Evolutionary conservation across 805 yeast species (phyloP).

Genomic region (Cyberlindnera subsufficiens): DNA sequence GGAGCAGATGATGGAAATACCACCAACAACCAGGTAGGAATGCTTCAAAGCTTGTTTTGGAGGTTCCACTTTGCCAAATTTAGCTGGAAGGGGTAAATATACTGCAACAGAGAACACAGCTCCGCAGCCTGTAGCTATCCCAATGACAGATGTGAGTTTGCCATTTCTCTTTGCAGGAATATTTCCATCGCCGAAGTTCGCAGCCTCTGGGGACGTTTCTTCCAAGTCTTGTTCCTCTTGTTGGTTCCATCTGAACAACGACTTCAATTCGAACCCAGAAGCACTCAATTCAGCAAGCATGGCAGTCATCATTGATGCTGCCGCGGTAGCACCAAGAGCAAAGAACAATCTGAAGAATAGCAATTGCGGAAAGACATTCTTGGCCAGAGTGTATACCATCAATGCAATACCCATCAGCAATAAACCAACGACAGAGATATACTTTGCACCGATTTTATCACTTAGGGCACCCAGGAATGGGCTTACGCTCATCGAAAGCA

Average conservation of each 20-base stretch:
- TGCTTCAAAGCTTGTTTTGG: constrained; percentile 40
- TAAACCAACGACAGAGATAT: constrained; percentile 44
- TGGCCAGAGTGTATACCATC: constrained; percentile 42
- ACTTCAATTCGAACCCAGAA: constrained; percentile 33
- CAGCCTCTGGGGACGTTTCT: constrained; percentile 5
- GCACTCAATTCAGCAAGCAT: constrained; percentile 49
- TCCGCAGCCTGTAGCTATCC: constrained; percentile 58
- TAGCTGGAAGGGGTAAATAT: constrained; percentile 52
- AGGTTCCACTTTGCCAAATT: constrained; percentile 32
- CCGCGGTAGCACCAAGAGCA: constrained; percentile 52
- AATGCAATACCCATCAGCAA: constrained; percentile 41
- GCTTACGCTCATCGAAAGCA: constrained; percentile 43
- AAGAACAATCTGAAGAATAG: constrained; percentile 48
- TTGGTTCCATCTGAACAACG: constrained; percentile 14
- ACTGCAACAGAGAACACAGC: constrained; percentile 57
- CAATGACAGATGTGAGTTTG: constrained; percentile 53
- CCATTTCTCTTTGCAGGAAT: constrained; percentile 36
- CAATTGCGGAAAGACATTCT: constrained; percentile 42
- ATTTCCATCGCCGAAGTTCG: constrained; percentile 4
- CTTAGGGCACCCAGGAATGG: constrained; percentile 61
- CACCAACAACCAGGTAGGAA: constrained; percentile 46
- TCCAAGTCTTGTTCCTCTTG: constrained; percentile 1
- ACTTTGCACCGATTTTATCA: constrained; percentile 57
- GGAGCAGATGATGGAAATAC: constrained; percentile 33
- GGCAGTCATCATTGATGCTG: constrained; percentile 56